Percentiles rank a stretch among this genome's conserved stretches.
Conservation (phyloP, 148 eudicot genomes). For the Cornus suecica region DNA sequence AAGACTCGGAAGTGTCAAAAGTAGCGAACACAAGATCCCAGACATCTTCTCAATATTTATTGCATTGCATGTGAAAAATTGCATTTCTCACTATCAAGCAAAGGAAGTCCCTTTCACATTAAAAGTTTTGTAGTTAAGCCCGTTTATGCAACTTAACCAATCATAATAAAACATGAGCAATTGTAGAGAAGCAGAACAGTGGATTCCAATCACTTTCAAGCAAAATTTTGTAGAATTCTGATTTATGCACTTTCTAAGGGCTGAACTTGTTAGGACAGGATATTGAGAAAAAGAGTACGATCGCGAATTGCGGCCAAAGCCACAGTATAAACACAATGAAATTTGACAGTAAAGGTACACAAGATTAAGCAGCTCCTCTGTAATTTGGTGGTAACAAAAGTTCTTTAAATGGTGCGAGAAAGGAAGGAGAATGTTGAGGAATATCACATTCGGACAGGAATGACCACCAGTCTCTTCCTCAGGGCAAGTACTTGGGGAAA, state of each 20-base stretch:
- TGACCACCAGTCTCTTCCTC: neutral
- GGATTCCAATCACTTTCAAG: neutral
- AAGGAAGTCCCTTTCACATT: neutral
- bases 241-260: neutral
- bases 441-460: neutral
- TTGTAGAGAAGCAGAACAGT: neutral
- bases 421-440: neutral
- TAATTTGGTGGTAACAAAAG: neutral
- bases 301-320: neutral
- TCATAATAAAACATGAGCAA: neutral
- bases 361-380: neutral
- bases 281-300: neutral
- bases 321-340: neutral
- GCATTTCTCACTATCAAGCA: neutral
- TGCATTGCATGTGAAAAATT: neutral
- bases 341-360: neutral
- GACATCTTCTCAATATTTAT: neutral
- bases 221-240: neutral
- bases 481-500: too few relatives aligned
- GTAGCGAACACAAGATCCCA: neutral
- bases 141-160: neutral
- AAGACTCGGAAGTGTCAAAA: neutral
- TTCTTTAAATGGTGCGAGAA: neutral
- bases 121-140: neutral
- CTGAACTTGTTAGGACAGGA: too few relatives aligned